A percentile compares a stretch with the other conserved stretches of the same genome.
phyloP scores from a whole-genome alignment of 179 eudicot species.

The Corrigiola litoralis region DNA sequence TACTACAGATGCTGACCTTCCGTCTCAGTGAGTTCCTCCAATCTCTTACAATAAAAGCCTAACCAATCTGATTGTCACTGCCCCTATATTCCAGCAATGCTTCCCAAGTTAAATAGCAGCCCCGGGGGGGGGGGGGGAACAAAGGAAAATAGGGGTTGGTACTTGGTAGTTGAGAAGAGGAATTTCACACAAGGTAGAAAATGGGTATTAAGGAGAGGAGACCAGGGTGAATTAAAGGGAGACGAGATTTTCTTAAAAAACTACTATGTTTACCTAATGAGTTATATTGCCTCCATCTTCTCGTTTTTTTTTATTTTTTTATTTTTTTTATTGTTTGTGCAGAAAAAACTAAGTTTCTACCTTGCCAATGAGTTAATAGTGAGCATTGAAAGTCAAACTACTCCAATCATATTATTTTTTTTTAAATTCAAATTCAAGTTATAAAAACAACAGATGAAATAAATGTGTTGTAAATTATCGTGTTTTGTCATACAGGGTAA shows the following conservation, averaged over 20 bases:
- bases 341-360: too few relatives aligned
- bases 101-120: too few relatives aligned
- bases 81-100: neutral
- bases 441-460: too few relatives aligned
- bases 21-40: slow-evolving; percentile 58
- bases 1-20: slow-evolving; percentile 84
- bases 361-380: too few relatives aligned
- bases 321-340: neutral
- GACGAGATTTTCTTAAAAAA: neutral
- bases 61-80: neutral
- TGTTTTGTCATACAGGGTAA: too few relatives aligned
- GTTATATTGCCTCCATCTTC: neutral
- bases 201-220: neutral
- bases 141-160: too few relatives aligned
- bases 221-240: neutral
- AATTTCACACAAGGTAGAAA: neutral
- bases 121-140: too few relatives aligned
- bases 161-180: neutral
- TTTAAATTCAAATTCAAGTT: too few relatives aligned
- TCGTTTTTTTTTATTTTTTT: neutral
- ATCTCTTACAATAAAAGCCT: neutral
- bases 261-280: neutral
- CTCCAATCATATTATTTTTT: too few relatives aligned
- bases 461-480: too few relatives aligned
- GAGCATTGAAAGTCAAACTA: too few relatives aligned